A percentile compares a stretch with the other conserved stretches of the same genome.
These are phyloP conservation scores for Gloeostereum incarnatum DNA, from an alignment of 768 basidiomycete species.

Conservation along the genomic window DNA sequence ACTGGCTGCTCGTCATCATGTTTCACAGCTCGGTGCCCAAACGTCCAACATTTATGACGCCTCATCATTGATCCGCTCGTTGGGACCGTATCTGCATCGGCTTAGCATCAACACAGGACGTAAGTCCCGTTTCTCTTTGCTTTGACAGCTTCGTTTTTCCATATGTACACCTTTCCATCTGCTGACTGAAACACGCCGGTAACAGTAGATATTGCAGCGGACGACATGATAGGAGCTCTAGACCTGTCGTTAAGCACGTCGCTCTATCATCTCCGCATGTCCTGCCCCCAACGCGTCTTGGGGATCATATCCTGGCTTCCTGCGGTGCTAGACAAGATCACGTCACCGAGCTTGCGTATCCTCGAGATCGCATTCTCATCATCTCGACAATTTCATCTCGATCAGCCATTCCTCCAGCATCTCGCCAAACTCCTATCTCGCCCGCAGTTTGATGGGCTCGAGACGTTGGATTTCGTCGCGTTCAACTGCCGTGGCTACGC, in stretches of 20 bases:
- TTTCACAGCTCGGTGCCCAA: constrained; percentile 1
- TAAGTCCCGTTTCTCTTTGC: constrained; percentile 1
- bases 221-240: constrained; percentile 9
- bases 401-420: constrained; percentile 15
- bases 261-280: constrained; percentile 15
- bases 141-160: neutral
- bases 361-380: constrained; percentile 18
- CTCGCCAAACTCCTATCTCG: constrained; percentile 12
- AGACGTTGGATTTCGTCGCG: constrained; percentile 18
- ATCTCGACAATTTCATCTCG: constrained; percentile 21
- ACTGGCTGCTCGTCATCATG: neutral
- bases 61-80: constrained; percentile 4
- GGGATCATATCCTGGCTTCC: constrained; percentile 20
- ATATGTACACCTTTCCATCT: neutral
- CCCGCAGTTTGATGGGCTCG: constrained; percentile 13
- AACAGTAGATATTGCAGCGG: constrained; percentile 9
- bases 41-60: neutral
- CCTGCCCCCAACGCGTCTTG: constrained; percentile 18
- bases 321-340: constrained; percentile 9
- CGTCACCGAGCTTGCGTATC: constrained; percentile 10
- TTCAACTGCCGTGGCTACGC: neutral
- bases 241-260: constrained; percentile 14
- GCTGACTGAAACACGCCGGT: neutral
- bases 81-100: constrained; percentile 8
- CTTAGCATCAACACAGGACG: constrained; percentile 6